Conservation (phyloP, 2,329 filamentous ascomycete genomes). For the Escovopsis weberi region DNA sequence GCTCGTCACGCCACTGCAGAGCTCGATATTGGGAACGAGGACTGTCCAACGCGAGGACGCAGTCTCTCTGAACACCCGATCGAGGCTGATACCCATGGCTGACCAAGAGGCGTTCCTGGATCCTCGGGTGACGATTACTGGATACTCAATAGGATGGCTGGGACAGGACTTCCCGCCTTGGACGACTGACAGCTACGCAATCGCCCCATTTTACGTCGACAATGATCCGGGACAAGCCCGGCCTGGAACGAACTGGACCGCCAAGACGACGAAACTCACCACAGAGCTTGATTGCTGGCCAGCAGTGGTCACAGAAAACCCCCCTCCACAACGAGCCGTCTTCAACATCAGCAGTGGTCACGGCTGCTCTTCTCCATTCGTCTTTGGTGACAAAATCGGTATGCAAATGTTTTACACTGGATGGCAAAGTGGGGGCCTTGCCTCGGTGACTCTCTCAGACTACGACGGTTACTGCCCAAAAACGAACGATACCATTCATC, state of each 20-base stretch:
- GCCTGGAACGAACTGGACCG: constrained; percentile 13
- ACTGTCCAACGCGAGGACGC: constrained; percentile 12
- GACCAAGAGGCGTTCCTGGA: constrained; percentile 15
- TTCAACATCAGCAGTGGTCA: background rate
- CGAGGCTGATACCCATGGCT: constrained; percentile 6
- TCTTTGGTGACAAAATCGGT: background rate
- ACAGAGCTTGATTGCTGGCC: constrained; percentile 26
- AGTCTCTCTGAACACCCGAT: background rate
- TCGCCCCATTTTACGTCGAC: constrained; percentile 25
- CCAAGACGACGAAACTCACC: constrained; percentile 15
- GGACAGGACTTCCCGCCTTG: constrained; percentile 28
- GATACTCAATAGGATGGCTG: constrained; percentile 31
- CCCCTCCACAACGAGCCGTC: background rate
- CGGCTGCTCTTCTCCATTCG: background rate
- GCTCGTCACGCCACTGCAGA: constrained; percentile 39
- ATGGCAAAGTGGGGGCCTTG: background rate
- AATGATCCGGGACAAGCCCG: background rate
- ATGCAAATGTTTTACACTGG: too few species aligned
- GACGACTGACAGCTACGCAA: constrained; percentile 25
- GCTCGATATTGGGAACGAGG: constrained; percentile 34
- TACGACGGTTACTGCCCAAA: background rate
- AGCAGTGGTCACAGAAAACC: constrained; percentile 7
- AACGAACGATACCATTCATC: constrained; percentile 13
- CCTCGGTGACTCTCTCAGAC: background rate
- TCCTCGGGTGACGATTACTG: constrained; percentile 25